Percentiles rank a stretch among this genome's conserved stretches.
Evolutionary conservation across 169 alveolate genomes (phyloP).

Genomic region (Plasmodium fragile): DNA sequence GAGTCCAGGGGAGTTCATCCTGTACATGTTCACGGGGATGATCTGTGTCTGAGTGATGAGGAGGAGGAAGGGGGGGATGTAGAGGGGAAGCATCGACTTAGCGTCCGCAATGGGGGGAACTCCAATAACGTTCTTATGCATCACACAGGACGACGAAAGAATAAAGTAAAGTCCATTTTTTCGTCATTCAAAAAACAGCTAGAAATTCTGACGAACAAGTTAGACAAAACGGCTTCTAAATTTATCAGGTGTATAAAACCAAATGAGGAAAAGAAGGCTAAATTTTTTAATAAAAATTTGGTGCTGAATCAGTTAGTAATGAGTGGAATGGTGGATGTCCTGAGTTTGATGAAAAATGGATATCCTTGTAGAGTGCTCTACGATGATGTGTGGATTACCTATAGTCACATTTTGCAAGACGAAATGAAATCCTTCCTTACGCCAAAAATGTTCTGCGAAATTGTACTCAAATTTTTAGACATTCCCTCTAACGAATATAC

Average conservation of each 20-base stretch:
- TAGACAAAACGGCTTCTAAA: conserved; percentile 79
- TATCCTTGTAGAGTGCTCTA: conserved; percentile 82
- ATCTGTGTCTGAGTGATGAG: conserved; percentile 15
- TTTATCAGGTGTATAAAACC: conserved; percentile 83
- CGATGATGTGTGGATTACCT: conserved; percentile 74
- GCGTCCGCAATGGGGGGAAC: not conserved
- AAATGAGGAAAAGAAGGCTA: conserved; percentile 75
- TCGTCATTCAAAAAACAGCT: conserved; percentile 78
- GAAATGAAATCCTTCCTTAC: conserved; percentile 69
- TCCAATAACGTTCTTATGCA: not conserved
- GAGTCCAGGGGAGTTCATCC: conserved; percentile 2
- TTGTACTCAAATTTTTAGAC: conserved; percentile 75
- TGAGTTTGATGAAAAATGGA: conserved; percentile 81
- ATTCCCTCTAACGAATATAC: conserved; percentile 75
- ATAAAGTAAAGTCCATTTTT: conserved; percentile 55
- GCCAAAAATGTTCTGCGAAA: conserved; percentile 77
- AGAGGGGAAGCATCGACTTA: not conserved
- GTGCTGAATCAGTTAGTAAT: conserved; percentile 80
- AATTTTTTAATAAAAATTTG: conserved; percentile 73
- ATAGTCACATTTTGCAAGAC: conserved; percentile 70
- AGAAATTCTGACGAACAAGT: conserved; percentile 75
- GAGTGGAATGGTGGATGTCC: conserved; percentile 82
- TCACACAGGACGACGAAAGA: conserved; percentile 1
- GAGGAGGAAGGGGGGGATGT: conserved; percentile 54
- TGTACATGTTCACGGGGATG: not conserved